These are phyloP conservation scores for Fraxinus baroniana DNA, from an alignment of 305 asterid species.

Conservation along the genomic window DNA sequence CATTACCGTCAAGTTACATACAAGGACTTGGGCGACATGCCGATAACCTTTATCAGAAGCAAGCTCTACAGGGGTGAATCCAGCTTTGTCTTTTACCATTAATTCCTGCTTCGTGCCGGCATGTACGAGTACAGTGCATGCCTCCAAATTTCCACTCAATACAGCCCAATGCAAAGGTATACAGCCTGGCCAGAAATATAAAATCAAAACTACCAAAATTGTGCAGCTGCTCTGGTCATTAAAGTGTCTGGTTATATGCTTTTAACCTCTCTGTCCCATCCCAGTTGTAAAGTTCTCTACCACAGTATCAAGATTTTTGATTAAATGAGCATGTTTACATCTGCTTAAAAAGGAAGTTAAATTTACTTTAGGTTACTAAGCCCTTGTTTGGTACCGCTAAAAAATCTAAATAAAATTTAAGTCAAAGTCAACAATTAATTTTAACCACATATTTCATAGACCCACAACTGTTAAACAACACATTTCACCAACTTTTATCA, in stretches of 20 bases:
- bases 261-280: slow-evolving; percentile 1
- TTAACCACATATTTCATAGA: no score
- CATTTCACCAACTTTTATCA: no score
- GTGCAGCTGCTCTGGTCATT: slow-evolving; percentile 12
- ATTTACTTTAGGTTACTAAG: background rate
- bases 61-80: slow-evolving; percentile 80
- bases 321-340: background rate
- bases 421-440: no score
- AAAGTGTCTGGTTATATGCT: slow-evolving; percentile 7
- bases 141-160: slow-evolving; percentile 81
- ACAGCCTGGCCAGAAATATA: slow-evolving; percentile 60
- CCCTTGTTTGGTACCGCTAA: no score
- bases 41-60: slow-evolving; percentile 96
- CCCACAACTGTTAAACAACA: no score
- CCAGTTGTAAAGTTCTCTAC: background rate
- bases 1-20: slow-evolving; percentile 58
- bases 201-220: slow-evolving; percentile 22
- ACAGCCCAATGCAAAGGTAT: slow-evolving; percentile 99
- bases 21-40: slow-evolving; percentile 79
- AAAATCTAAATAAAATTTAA: no score
- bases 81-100: slow-evolving; percentile 69
- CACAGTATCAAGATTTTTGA: background rate
- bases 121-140: slow-evolving; percentile 85
- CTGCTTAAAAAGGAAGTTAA: background rate
- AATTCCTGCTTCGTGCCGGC: slow-evolving; percentile 85